phyloP scores from a whole-genome alignment of 306 rosid species.

The Vigna hirtella region DNA sequence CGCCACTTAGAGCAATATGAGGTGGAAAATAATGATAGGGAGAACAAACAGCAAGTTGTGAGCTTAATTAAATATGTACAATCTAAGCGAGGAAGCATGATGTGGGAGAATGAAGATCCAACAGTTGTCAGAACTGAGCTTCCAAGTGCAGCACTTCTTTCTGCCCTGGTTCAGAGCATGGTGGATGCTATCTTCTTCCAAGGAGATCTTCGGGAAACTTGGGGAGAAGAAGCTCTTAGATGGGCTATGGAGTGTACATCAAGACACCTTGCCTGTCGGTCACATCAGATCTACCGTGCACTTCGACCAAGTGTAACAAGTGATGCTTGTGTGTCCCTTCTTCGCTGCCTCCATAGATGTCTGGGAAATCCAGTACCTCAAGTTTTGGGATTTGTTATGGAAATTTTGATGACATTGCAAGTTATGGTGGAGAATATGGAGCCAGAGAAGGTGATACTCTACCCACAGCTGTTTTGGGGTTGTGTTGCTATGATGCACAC shows the following conservation, averaged over 20 bases:
- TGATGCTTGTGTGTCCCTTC: slow-evolving; percentile 93
- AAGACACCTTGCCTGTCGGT: slow-evolving; percentile 96
- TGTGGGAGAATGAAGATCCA: slow-evolving; percentile 99
- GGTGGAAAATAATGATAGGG: slow-evolving; percentile 96
- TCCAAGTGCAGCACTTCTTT: slow-evolving; percentile 98
- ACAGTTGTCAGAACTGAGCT: slow-evolving; percentile 93
- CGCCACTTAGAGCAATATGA: slow-evolving; percentile 98
- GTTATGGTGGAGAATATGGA: slow-evolving; percentile 99
- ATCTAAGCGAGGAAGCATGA: slow-evolving; percentile 99
- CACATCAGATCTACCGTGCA: slow-evolving; percentile 98
- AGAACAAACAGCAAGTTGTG: slow-evolving; percentile 99
- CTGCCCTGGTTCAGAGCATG: slow-evolving; percentile 99
- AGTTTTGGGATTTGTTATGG: slow-evolving; percentile 95
- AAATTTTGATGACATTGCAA: slow-evolving; percentile 93
- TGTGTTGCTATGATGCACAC: slow-evolving; percentile 99
- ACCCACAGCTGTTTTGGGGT: slow-evolving; percentile 99
- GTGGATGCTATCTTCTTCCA: slow-evolving; percentile 99
- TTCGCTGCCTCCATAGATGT: slow-evolving; percentile 97
- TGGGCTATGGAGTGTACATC: slow-evolving; percentile 99
- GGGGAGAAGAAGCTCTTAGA: slow-evolving; percentile 97
- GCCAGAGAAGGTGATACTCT: slow-evolving; percentile 98
- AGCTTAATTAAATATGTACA: slow-evolving; percentile 98
- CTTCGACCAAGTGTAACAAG: slow-evolving; percentile 96
- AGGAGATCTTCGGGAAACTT: slow-evolving; percentile 98
- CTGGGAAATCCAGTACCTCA: slow-evolving; percentile 96